These are phyloP conservation scores for Amylocystis lapponica DNA, from an alignment of 768 basidiomycete species.

Conservation along the genomic window DNA sequence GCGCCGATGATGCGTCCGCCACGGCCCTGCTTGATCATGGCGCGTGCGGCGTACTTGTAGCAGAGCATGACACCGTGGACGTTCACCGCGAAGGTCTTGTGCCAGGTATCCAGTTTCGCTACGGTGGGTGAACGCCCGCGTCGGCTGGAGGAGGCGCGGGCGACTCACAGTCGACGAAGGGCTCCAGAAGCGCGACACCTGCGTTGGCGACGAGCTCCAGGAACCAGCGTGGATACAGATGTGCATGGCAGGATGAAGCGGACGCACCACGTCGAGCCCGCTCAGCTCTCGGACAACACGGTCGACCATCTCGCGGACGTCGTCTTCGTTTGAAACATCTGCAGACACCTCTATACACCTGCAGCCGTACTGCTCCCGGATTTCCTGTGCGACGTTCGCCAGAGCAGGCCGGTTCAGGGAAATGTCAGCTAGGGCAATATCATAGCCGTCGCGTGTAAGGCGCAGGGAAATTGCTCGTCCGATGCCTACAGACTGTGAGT, in stretches of 20 bases:
- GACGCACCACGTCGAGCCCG: slow-evolving; percentile 42
- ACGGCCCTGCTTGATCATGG: slow-evolving; percentile 36
- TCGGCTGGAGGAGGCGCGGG: background rate
- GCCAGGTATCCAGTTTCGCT: background rate
- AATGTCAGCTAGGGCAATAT: slow-evolving; percentile 19
- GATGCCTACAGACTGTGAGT: slow-evolving; percentile 15
- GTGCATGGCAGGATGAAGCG: background rate
- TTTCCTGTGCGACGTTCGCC: slow-evolving; percentile 8
- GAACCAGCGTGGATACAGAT: background rate
- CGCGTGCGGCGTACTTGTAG: slow-evolving; percentile 34
- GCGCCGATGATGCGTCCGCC: slow-evolving; percentile 37
- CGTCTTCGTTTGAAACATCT: slow-evolving; percentile 36
- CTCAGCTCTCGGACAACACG: slow-evolving; percentile 29
- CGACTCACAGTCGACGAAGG: slow-evolving; percentile 7
- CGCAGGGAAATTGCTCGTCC: slow-evolving; percentile 22
- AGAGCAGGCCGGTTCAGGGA: slow-evolving; percentile 9
- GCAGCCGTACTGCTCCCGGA: slow-evolving; percentile 13
- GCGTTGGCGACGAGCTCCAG: slow-evolving; percentile 26
- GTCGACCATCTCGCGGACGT: slow-evolving; percentile 37
- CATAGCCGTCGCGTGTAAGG: slow-evolving; percentile 19
- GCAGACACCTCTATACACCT: slow-evolving; percentile 23
- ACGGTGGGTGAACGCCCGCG: too few relatives aligned
- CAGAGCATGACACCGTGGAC: slow-evolving; percentile 35
- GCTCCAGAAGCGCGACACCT: slow-evolving; percentile 14
- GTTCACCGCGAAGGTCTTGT: slow-evolving; percentile 29